These are phyloP conservation scores for Colletotrichum tofieldiae DNA, from an alignment of 2,329 filamentous ascomycete genomes.

Conservation along the genomic window DNA sequence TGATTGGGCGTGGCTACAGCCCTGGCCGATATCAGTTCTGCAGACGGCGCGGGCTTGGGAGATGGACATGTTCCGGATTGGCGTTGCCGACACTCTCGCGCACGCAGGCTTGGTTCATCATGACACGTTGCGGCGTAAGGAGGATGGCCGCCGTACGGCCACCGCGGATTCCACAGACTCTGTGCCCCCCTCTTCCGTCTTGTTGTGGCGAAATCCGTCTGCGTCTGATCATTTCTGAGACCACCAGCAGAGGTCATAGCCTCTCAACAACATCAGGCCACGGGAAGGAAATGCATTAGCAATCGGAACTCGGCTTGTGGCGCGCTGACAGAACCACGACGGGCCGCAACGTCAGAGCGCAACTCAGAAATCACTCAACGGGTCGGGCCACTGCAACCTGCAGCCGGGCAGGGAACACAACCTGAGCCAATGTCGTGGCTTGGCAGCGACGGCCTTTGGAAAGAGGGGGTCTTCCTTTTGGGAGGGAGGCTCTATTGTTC, in stretches of 20 bases:
- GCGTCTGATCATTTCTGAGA: slow-evolving; percentile 30
- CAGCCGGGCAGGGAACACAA: background rate
- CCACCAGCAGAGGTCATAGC: background rate
- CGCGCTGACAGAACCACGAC: background rate
- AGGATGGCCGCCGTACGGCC: background rate
- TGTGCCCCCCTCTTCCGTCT: background rate
- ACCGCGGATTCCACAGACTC: background rate
- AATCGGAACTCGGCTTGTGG: slow-evolving; percentile 11
- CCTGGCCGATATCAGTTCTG: background rate
- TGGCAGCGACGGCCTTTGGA: background rate
- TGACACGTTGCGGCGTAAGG: background rate
- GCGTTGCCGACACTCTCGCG: background rate
- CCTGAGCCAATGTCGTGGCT: background rate
- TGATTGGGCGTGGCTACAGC: slow-evolving; percentile 23
- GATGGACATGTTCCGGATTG: slow-evolving; percentile 10
- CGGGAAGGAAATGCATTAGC: slow-evolving; percentile 7
- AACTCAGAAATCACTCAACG: background rate
- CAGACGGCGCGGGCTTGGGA: background rate
- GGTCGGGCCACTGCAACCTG: background rate
- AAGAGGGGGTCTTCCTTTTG: background rate
- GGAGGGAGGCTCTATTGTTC: background rate
- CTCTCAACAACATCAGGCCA: slow-evolving; percentile 21
- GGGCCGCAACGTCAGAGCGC: background rate
- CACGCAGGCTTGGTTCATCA: background rate
- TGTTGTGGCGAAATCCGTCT: background rate